These are phyloP conservation scores for Carpinus fangiana DNA, from an alignment of 306 rosid species.

Conservation along the genomic window DNA sequence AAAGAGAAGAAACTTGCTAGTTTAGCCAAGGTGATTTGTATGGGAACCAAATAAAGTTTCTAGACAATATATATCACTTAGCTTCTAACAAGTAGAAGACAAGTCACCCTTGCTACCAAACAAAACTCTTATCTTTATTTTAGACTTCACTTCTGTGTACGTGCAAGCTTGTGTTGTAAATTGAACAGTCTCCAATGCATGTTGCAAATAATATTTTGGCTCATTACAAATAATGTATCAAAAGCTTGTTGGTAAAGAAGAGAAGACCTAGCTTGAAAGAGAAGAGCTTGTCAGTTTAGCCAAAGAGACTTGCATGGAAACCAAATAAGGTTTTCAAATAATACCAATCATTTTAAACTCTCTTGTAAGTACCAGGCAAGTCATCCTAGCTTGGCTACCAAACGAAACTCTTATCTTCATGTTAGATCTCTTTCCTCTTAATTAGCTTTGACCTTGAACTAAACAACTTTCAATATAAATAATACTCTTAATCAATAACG, in stretches of 20 bases:
- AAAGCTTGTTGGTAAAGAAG: not conserved
- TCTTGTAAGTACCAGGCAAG: slow-evolving; percentile 20
- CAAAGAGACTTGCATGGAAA: slow-evolving; percentile 27
- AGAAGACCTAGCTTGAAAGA: slow-evolving; percentile 27
- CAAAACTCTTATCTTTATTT: slow-evolving; percentile 29
- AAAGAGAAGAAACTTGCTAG: slow-evolving; percentile 19
- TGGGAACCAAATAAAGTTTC: slow-evolving; percentile 2
- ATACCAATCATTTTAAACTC: not conserved
- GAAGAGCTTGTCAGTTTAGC: slow-evolving; percentile 26
- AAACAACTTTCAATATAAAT: too few species aligned
- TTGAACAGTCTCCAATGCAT: too few species aligned
- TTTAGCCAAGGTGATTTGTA: slow-evolving; percentile 28
- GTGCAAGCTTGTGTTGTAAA: too few species aligned
- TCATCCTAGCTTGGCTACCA: slow-evolving; percentile 37
- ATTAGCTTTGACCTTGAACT: too few species aligned
- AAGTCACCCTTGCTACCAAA: slow-evolving; percentile 33
- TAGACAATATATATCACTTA: not conserved
- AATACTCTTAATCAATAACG: too few species aligned
- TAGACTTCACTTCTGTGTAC: slow-evolving; percentile 21
- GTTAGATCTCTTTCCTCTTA: too few species aligned
- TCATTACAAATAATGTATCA: too few species aligned
- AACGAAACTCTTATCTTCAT: slow-evolving; percentile 30
- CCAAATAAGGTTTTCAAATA: not conserved
- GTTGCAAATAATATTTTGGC: too few species aligned
- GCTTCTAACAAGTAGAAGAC: not conserved